phyloP scores from a whole-genome alignment of 768 basidiomycete genomes.

The Amanita molliuscula region DNA sequence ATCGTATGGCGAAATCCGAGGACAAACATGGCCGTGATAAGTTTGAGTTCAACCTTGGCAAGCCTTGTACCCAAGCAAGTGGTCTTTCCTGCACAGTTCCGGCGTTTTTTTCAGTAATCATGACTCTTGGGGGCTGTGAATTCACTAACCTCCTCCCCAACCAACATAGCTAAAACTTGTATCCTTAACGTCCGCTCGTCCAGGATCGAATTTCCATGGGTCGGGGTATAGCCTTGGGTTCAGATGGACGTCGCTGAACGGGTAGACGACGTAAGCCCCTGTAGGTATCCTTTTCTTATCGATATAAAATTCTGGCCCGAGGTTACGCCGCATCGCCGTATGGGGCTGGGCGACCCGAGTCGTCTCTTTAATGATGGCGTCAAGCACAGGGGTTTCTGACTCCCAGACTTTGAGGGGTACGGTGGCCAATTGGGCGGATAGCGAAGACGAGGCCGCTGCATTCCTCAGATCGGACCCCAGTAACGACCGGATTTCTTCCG shows the following conservation, averaged over 20 bases:
- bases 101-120: constrained; percentile 1
- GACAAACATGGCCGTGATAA: constrained; percentile 57
- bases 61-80: constrained; percentile 65
- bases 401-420: constrained; percentile 69
- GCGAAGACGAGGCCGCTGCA: constrained; percentile 11
- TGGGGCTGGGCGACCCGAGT: constrained; percentile 73
- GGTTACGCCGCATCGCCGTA: constrained; percentile 70
- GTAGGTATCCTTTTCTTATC: constrained; percentile 61
- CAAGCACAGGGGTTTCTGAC: constrained; percentile 54
- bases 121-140: constrained; percentile 8
- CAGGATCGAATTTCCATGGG: constrained; percentile 72
- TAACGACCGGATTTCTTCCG: constrained; percentile 46
- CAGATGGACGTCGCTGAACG: constrained; percentile 73
- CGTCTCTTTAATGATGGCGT: constrained; percentile 67
- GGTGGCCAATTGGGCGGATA: constrained; percentile 38
- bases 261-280: constrained; percentile 69
- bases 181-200: constrained; percentile 32
- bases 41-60: constrained; percentile 65
- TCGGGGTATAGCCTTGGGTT: constrained; percentile 62
- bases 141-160: constrained; percentile 67
- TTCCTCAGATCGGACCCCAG: constrained; percentile 16
- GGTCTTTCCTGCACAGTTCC: constrained; percentile 42
- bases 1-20: constrained; percentile 51
- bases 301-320: constrained; percentile 63
- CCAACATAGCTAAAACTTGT: constrained; percentile 56